Conservation (phyloP, 495 filamentous ascomycete genomes). For the Penicillium bovifimosum region DNA sequence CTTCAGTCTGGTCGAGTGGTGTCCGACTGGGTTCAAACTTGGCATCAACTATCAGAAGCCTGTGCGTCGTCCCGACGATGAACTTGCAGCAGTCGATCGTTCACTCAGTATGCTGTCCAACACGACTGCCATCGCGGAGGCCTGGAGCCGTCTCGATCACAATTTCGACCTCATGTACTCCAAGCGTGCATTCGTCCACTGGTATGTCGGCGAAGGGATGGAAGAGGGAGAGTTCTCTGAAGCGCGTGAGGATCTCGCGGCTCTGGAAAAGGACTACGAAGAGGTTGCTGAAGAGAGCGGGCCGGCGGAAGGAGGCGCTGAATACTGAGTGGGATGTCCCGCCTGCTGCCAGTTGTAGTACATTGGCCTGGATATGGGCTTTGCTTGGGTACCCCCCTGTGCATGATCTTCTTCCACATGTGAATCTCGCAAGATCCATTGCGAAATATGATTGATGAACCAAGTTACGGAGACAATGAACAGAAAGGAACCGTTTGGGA, state of each 20-base stretch:
- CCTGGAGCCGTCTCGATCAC: slow-evolving; percentile 82
- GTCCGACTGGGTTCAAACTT: slow-evolving; percentile 93
- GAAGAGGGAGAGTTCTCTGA: slow-evolving; percentile 93
- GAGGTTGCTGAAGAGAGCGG: slow-evolving; percentile 75
- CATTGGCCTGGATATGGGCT: slow-evolving; percentile 19
- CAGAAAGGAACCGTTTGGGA: too few relatives aligned
- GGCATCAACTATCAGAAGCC: slow-evolving; percentile 93
- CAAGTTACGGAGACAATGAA: too few relatives aligned
- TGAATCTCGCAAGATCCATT: too few relatives aligned
- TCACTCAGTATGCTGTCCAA: slow-evolving; percentile 89
- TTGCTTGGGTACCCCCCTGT: slow-evolving; percentile 6
- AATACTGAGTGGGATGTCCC: slow-evolving; percentile 54
- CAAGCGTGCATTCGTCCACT: slow-evolving; percentile 92
- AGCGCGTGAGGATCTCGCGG: slow-evolving; percentile 84
- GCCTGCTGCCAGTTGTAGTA: background rate
- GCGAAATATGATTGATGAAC: too few relatives aligned
- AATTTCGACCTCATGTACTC: slow-evolving; percentile 98
- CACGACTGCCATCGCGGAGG: slow-evolving; percentile 86
- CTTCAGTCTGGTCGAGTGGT: slow-evolving; percentile 93
- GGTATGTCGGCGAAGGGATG: slow-evolving; percentile 96
- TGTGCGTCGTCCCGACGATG: slow-evolving; percentile 66
- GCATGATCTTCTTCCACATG: background rate
- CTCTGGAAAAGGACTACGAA: slow-evolving; percentile 88
- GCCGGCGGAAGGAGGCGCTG: slow-evolving; percentile 55
- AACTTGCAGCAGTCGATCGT: slow-evolving; percentile 78